Evolutionary conservation across 1,284 basidiomycete species (phyloP).

Genomic region (Ustilago cynodontis): DNA sequence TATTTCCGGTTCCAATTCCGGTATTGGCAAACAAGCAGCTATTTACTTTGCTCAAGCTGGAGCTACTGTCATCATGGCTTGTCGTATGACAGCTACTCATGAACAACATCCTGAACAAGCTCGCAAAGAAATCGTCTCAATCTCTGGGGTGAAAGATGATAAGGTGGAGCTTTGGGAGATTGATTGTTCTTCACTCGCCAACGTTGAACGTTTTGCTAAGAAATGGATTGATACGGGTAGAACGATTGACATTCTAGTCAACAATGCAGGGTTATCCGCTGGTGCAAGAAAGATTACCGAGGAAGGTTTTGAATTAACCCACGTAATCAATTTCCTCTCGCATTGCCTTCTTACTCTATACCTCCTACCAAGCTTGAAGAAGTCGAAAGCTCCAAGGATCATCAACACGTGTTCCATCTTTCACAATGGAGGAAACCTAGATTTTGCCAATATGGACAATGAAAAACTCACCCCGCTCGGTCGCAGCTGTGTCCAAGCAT

Average conservation of each 20-base stretch:
- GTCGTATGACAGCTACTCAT: conserved; percentile 55
- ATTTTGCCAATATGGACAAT: conserved; percentile 61
- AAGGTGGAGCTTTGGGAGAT: conserved; percentile 61
- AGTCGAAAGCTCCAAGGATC: conserved; percentile 43
- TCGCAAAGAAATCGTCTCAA: conserved; percentile 33
- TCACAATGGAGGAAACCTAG: conserved; percentile 54
- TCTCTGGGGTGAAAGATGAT: conserved; percentile 13
- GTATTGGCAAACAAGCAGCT: conserved; percentile 59
- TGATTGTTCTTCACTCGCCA: conserved; percentile 52
- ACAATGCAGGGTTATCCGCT: conserved; percentile 56
- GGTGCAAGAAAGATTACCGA: conserved; percentile 35
- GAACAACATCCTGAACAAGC: conserved; percentile 57
- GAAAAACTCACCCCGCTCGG: conserved; percentile 45
- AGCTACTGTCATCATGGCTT: conserved; percentile 59
- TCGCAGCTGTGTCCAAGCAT: conserved; percentile 43
- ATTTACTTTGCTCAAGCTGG: conserved; percentile 50
- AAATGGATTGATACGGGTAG: conserved; percentile 41
- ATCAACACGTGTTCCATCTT: conserved; percentile 62
- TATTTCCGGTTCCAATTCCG: conserved; percentile 56
- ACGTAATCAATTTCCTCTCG: conserved; percentile 56
- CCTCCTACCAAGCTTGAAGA: conserved; percentile 51
- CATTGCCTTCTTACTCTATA: conserved; percentile 58
- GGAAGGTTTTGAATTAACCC: conserved; percentile 60
- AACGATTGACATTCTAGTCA: conserved; percentile 47
- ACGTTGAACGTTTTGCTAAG: conserved; percentile 42